These are phyloP conservation scores for Acanthamoeba culbertsoni DNA, from an alignment of 208 protist species.

Conservation along the genomic window DNA sequence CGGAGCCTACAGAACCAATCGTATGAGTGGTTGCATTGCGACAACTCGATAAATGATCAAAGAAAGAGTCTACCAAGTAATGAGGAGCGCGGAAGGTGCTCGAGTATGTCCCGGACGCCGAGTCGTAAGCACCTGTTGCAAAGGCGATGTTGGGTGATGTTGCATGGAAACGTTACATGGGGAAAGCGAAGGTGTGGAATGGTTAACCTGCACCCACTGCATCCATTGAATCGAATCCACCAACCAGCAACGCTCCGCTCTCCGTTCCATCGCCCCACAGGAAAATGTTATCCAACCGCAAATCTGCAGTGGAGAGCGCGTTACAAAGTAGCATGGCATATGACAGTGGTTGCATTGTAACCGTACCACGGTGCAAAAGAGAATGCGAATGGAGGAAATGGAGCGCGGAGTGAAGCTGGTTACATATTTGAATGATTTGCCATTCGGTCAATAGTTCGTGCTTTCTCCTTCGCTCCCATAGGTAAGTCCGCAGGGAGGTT, in stretches of 20 bases:
- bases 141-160: neutral
- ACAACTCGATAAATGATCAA: neutral
- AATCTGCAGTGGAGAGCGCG: neutral
- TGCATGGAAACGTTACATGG: neutral
- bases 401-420: neutral
- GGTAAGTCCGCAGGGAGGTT: neutral
- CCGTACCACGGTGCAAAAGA: neutral
- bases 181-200: too few relatives aligned
- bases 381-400: neutral
- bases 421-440: neutral
- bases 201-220: neutral
- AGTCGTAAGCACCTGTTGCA: neutral
- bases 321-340: neutral
- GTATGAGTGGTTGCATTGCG: neutral
- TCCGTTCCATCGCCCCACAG: neutral
- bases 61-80: neutral
- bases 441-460: neutral
- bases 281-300: neutral
- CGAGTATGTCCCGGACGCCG: neutral
- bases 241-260: neutral
- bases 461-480: neutral
- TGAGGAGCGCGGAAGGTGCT: neutral
- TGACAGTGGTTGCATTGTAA: neutral
- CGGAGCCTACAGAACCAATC: neutral
- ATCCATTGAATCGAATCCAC: neutral